These are phyloP conservation scores for Plasmopara muralis DNA, from an alignment of 352 stramenopile species.

Conservation along the genomic window DNA sequence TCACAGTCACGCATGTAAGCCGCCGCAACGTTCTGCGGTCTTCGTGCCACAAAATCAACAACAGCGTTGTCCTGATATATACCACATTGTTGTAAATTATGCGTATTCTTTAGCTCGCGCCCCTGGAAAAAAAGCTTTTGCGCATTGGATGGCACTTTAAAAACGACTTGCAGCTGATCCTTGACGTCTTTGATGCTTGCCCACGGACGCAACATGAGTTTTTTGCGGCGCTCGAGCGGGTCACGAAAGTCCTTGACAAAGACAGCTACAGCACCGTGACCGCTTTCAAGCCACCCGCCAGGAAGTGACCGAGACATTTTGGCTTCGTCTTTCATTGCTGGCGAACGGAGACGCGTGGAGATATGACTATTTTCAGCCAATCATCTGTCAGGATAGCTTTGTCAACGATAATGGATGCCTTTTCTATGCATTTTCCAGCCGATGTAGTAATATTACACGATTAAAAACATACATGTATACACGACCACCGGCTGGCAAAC, in stretches of 20 bases:
- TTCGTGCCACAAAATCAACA: constrained; percentile 67
- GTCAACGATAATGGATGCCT: too few species aligned
- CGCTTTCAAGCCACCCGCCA: constrained; percentile 69
- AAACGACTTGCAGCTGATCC: constrained; percentile 77
- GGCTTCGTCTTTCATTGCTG: constrained; percentile 28
- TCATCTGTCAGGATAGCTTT: background rate
- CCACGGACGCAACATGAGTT: constrained; percentile 73
- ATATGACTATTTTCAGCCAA: background rate
- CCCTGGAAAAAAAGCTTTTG: constrained; percentile 82
- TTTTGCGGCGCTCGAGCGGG: constrained; percentile 74
- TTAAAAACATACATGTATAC: too few species aligned
- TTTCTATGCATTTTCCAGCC: too few species aligned
- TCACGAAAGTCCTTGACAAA: constrained; percentile 80
- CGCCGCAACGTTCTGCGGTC: constrained; percentile 48
- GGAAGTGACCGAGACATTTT: constrained; percentile 69
- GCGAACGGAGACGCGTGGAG: background rate
- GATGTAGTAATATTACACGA: too few species aligned
- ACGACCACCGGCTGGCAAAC: too few species aligned
- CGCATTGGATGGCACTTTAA: constrained; percentile 68
- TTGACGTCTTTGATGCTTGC: constrained; percentile 83
- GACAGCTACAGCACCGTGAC: constrained; percentile 58
- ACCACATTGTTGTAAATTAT: constrained; percentile 77
- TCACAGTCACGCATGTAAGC: constrained; percentile 29
- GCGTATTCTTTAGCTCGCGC: constrained; percentile 73
- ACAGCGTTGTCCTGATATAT: constrained; percentile 80